phyloP scores from a whole-genome alignment of 2,329 filamentous ascomycete genomes.

The Didymella keratinophila region DNA sequence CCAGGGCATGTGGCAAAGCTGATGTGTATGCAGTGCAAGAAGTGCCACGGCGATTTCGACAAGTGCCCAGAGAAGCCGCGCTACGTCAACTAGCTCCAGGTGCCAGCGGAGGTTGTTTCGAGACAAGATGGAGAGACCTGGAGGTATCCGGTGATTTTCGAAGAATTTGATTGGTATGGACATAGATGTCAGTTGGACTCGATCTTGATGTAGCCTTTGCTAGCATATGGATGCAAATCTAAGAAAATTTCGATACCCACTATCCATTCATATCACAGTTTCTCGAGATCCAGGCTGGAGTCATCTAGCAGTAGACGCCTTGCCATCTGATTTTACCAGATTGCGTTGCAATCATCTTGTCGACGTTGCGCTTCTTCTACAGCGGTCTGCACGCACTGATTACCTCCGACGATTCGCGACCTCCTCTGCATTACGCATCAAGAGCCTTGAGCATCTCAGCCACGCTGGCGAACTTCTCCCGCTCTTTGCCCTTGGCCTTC shows the following conservation, averaged over 20 bases:
- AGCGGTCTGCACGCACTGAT: too few relatives aligned
- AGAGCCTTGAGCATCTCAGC: constrained; percentile 65
- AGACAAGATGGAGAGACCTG: not conserved
- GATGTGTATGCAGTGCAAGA: constrained; percentile 12
- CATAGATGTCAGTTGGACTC: not conserved
- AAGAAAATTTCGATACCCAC: not conserved
- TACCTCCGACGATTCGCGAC: too few relatives aligned
- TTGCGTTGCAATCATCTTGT: too few relatives aligned
- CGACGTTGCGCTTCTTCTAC: too few relatives aligned
- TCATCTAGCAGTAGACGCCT: too few relatives aligned
- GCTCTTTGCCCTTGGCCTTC: constrained; percentile 71
- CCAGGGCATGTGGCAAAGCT: not conserved
- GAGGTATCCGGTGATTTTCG: not conserved
- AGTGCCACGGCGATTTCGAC: constrained; percentile 16
- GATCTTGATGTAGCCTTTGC: not conserved
- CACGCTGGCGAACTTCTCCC: constrained; percentile 71
- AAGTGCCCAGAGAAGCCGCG: constrained; percentile 12
- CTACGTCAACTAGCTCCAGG: constrained; percentile 1
- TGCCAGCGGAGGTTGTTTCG: not conserved
- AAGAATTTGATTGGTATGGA: too few relatives aligned
- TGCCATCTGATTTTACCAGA: too few relatives aligned
- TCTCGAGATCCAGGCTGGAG: too few relatives aligned
- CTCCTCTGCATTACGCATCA: constrained; percentile 21
- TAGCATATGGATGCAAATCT: not conserved
- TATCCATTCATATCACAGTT: too few relatives aligned